Base-by-base conservation (phyloP, 805 yeast species). In the Barnettozyma vustinii region DNA sequence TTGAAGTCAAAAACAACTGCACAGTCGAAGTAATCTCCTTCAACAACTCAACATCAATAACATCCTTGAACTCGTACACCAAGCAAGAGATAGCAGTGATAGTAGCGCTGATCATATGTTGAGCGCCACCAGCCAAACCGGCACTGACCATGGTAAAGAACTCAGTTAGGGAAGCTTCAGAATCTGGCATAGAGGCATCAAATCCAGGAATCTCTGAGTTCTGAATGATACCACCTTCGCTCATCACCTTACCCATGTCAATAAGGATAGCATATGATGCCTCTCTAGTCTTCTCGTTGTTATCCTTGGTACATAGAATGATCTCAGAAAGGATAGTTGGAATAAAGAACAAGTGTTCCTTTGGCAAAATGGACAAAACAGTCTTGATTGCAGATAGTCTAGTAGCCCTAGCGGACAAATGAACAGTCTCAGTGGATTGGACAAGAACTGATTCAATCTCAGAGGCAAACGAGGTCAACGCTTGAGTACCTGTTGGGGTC, bases 41-140 rank as follows among this genome's bases (percentile, higher is more conserved):
- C 40, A 89, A 69, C 45, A 83, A 72, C 13, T 80, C 84, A 23
- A 70, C 58, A 12, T 81, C 78, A 52, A 94, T 73, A 35, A 73
- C 70, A 47, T 79, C 79, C 58, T 84, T 84, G 70, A 87, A 95
- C 68, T 94, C 97, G 67, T 82, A 92, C 37, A 94, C 75, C 41
- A 92, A 70, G 62, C 97, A 84, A 41, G 96, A 83, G 47, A 92
- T 72, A 0, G 97, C 95, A 7, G 96, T 90, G 58, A 94, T 82
- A 2, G 92, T 82, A n/a, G 98, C 97, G 60, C 96, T 87, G 30
- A 94, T 87, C 97, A 92, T 92, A 70, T 92, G 96, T 33, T 95
- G 92, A 27, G 94, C 79, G 55, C 86, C 83, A 49, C 97, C 97
- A 35, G 94, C 97, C 56, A 95, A 74, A 71, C 99, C 99, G 26